phyloP scores from a whole-genome alignment of 108 stramenopile species.

The Pseudonitzschia delicatissima region DNA sequence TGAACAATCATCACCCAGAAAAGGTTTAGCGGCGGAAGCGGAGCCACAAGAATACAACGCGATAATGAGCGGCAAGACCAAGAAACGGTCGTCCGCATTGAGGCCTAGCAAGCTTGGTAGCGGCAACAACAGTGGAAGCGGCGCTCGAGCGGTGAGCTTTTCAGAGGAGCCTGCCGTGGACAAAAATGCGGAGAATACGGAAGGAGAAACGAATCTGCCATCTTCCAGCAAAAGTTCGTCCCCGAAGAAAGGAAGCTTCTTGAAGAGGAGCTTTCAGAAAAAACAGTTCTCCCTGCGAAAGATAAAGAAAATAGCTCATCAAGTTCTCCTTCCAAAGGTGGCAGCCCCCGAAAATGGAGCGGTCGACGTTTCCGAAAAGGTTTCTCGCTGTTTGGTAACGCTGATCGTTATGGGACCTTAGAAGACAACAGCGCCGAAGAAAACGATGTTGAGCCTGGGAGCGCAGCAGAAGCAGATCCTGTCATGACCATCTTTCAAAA shows the following conservation, averaged over 20 bases:
- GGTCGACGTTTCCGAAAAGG: slow-evolving; percentile 8
- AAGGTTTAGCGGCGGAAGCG: background rate
- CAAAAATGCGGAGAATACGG: background rate
- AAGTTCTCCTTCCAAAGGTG: too few relatives aligned
- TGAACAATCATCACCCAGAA: background rate
- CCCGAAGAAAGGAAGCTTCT: too few relatives aligned
- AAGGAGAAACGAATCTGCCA: background rate
- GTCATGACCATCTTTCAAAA: slow-evolving; percentile 47
- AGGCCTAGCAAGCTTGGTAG: background rate
- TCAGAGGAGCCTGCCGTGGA: background rate
- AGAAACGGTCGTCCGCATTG: background rate
- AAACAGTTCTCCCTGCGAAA: too few relatives aligned
- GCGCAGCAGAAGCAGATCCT: slow-evolving; percentile 38
- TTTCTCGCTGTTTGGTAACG: slow-evolving; percentile 7
- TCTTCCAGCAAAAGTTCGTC: background rate
- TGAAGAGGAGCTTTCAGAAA: too few relatives aligned
- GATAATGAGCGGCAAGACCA: background rate
- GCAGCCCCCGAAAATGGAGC: background rate
- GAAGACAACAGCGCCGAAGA: slow-evolving; percentile 19
- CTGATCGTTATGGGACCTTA: background rate
- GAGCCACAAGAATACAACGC: background rate
- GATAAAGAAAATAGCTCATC: background rate
- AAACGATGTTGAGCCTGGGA: slow-evolving; percentile 3
- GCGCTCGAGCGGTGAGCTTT: background rate
- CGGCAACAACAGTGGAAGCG: background rate